Percentiles rank a stretch among this genome's conserved stretches.
phyloP scores from a whole-genome alignment of 208 protist species.

The Angomonas ambiguus region DNA sequence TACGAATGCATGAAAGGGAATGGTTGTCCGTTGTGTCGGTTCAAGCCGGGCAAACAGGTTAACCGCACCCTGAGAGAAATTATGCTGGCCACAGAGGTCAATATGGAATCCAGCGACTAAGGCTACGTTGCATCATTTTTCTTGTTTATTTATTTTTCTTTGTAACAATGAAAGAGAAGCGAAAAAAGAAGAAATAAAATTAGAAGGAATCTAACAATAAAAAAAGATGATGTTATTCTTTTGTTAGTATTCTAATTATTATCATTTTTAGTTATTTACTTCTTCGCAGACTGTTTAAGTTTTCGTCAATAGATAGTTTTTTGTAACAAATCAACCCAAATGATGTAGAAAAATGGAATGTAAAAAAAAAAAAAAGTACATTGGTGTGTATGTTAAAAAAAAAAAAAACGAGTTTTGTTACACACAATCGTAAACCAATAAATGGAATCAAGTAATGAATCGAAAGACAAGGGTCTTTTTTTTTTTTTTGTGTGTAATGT shows the following conservation, averaged over 20 bases:
- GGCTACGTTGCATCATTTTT: conserved; percentile 9
- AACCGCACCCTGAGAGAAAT: conserved; percentile 57
- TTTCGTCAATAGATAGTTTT: neutral
- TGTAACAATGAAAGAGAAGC: neutral
- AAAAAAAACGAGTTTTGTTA: too few relatives aligned
- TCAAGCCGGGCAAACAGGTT: conserved; percentile 57
- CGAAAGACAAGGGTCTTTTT: conserved; percentile 1
- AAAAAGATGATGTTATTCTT: neutral
- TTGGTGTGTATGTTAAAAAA: neutral
- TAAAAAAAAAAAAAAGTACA: conserved; percentile 1
- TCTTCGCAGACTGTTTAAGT: conserved; percentile 7
- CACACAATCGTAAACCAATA: too few relatives aligned
- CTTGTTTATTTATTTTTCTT: conserved; percentile 10
- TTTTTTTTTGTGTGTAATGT: conserved; percentile 8
- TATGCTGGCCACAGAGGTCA: conserved; percentile 35
- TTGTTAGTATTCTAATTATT: conserved; percentile 3
- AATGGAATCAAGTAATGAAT: neutral
- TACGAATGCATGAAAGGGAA: conserved; percentile 81
- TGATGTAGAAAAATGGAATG: conserved; percentile 1
- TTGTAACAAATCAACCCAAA: neutral
- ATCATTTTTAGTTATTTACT: neutral
- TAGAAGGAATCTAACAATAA: neutral
- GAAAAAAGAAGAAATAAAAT: neutral
- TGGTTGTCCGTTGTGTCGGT: conserved; percentile 88
- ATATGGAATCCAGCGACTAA: neutral